Conservation (phyloP, 345 rosid species). For the Rhodamnia rubescens region DNA sequence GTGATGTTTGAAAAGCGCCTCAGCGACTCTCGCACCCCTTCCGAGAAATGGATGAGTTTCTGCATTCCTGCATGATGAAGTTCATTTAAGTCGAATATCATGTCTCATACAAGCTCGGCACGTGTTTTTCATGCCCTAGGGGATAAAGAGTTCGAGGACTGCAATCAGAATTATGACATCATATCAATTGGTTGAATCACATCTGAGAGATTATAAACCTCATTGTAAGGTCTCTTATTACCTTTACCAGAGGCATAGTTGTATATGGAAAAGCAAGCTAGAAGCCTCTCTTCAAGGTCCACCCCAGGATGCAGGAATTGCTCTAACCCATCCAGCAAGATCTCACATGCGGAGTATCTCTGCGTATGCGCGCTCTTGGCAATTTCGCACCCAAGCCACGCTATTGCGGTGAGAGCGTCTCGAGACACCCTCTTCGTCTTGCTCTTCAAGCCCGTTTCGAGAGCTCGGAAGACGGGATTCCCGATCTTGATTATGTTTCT, state of each 20-base stretch:
- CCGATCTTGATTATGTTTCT: conserved; percentile 39
- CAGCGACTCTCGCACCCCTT: conserved; percentile 78
- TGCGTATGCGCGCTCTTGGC: conserved; percentile 39
- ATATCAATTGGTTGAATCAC: background rate
- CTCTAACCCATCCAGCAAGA: conserved; percentile 50
- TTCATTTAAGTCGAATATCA: background rate
- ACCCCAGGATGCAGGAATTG: conserved; percentile 77
- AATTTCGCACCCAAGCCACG: conserved; percentile 82
- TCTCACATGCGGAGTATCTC: conserved; percentile 55
- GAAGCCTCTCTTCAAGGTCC: conserved; percentile 74
- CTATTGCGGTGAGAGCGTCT: conserved; percentile 44
- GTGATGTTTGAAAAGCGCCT: conserved; percentile 75
- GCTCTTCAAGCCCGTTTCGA: conserved; percentile 57
- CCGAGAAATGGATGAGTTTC: conserved; percentile 64
- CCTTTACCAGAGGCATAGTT: conserved; percentile 88
- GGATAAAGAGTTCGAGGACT: background rate
- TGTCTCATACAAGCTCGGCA: background rate
- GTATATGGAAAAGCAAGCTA: conserved; percentile 78
- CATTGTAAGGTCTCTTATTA: conserved; percentile 1
- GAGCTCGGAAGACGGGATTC: conserved; percentile 38
- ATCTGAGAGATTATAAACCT: background rate
- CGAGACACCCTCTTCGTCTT: conserved; percentile 43
- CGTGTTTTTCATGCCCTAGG: background rate
- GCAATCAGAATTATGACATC: background rate
- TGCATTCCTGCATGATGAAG: conserved; percentile 50